phyloP scores from a whole-genome alignment of 1,284 basidiomycete species.

The Athelia psychrophila region DNA sequence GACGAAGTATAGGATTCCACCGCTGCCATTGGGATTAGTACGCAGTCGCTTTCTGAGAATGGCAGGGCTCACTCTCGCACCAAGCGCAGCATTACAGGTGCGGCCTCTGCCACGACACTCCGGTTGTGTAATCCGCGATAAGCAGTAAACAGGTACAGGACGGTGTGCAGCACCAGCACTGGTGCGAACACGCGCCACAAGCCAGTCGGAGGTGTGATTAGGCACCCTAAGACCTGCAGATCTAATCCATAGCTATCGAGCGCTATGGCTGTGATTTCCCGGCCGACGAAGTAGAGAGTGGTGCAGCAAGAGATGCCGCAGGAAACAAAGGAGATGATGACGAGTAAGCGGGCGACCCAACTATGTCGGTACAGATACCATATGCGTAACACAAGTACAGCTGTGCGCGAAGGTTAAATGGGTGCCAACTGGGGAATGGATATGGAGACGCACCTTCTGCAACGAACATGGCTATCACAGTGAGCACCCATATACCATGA shows the following conservation, averaged over 20 bases:
- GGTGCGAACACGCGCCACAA: neutral
- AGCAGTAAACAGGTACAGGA: neutral
- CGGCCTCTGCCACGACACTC: neutral
- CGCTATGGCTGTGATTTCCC: neutral
- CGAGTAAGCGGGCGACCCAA: neutral
- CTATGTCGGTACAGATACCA: constrained; percentile 3
- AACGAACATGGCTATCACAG: constrained; percentile 11
- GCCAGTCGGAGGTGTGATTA: neutral
- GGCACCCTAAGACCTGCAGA: neutral
- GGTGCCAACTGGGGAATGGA: no score
- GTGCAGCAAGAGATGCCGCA: neutral
- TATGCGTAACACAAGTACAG: constrained; percentile 3
- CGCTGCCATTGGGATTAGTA: neutral
- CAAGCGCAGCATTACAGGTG: neutral
- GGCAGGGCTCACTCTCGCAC: neutral
- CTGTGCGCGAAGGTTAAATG: no score
- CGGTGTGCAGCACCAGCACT: neutral
- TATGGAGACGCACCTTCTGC: constrained; percentile 12
- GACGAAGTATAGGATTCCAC: neutral
- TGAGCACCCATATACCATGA: constrained; percentile 8
- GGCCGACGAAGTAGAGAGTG: neutral
- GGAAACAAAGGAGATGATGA: neutral
- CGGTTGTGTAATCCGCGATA: neutral
- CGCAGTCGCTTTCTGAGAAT: no score
- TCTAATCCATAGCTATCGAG: neutral